These are phyloP conservation scores for Macrocybe sp. DNA, from an alignment of 1,284 basidiomycete species.

Conservation along the genomic window DNA sequence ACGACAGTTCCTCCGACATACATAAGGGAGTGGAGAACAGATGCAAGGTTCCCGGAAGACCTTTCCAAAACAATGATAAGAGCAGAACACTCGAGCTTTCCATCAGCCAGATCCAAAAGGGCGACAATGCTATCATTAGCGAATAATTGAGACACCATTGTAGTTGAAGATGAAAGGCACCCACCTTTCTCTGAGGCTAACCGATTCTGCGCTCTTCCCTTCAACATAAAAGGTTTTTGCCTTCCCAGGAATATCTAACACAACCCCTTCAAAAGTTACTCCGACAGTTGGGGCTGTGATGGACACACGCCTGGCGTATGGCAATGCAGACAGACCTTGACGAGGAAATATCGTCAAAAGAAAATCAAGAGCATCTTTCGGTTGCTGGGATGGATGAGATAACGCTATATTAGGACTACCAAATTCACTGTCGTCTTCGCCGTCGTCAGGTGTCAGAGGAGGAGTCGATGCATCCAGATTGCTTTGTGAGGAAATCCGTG, in stretches of 20 bases:
- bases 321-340: slow-evolving; percentile 58
- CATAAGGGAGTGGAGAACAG: slow-evolving; percentile 75
- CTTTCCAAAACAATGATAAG: slow-evolving; percentile 72
- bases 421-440: slow-evolving; percentile 32
- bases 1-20: slow-evolving; percentile 78
- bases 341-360: slow-evolving; percentile 71
- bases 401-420: slow-evolving; percentile 19
- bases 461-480: slow-evolving; percentile 46
- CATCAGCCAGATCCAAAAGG: slow-evolving; percentile 76
- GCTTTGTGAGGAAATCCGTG: slow-evolving; percentile 39
- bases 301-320: slow-evolving; percentile 65
- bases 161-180: slow-evolving; percentile 8
- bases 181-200: slow-evolving; percentile 77
- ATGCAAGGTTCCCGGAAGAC: slow-evolving; percentile 48
- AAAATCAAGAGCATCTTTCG: slow-evolving; percentile 67
- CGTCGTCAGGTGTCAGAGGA: slow-evolving; percentile 57
- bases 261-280: slow-evolving; percentile 67
- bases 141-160: slow-evolving; percentile 7
- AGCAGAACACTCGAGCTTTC: slow-evolving; percentile 69
- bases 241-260: slow-evolving; percentile 66
- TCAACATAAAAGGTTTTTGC: slow-evolving; percentile 75
- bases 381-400: slow-evolving; percentile 28
- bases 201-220: slow-evolving; percentile 70
- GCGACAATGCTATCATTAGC: slow-evolving; percentile 66
- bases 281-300: slow-evolving; percentile 66